A percentile compares a stretch with the other conserved stretches of the same genome.
These are phyloP conservation scores for Tuber borchii DNA, from an alignment of 495 filamentous ascomycete species.

Conservation along the genomic window DNA sequence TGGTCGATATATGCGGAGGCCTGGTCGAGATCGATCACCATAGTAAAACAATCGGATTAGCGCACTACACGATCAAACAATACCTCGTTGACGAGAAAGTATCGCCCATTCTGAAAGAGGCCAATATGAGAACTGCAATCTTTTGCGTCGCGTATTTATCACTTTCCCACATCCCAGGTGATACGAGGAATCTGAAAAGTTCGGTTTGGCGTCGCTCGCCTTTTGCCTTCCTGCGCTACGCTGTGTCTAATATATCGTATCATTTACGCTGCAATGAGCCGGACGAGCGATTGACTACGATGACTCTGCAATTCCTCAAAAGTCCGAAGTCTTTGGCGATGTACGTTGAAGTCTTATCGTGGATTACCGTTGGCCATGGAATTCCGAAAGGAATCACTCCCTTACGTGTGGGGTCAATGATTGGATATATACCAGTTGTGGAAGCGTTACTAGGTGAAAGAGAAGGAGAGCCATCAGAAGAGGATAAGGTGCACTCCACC, in stretches of 20 bases:
- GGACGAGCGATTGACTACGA: neutral
- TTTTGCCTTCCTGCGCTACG: neutral
- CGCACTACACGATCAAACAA: slow-evolving; percentile 32
- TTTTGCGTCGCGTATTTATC: neutral
- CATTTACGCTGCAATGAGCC: neutral
- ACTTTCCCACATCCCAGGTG: neutral
- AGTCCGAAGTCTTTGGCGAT: neutral
- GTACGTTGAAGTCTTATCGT: neutral
- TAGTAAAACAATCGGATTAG: slow-evolving; percentile 17
- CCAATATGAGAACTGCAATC: neutral
- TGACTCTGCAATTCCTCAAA: neutral
- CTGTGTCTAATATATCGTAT: neutral
- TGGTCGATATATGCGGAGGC: slow-evolving; percentile 27
- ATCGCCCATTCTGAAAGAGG: neutral
- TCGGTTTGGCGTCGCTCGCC: neutral
- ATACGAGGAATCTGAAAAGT: neutral
- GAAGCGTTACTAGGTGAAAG: neutral
- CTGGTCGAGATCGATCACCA: slow-evolving; percentile 24
- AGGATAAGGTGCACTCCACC: neutral
- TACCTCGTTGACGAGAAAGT: slow-evolving; percentile 17
- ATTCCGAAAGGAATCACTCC: neutral
- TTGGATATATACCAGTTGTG: neutral
- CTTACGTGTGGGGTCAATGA: neutral
- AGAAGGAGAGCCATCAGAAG: neutral
- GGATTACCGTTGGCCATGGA: neutral